Base-by-base conservation (phyloP, 768 basidiomycete species). In the Gloeostereum incarnatum region DNA sequence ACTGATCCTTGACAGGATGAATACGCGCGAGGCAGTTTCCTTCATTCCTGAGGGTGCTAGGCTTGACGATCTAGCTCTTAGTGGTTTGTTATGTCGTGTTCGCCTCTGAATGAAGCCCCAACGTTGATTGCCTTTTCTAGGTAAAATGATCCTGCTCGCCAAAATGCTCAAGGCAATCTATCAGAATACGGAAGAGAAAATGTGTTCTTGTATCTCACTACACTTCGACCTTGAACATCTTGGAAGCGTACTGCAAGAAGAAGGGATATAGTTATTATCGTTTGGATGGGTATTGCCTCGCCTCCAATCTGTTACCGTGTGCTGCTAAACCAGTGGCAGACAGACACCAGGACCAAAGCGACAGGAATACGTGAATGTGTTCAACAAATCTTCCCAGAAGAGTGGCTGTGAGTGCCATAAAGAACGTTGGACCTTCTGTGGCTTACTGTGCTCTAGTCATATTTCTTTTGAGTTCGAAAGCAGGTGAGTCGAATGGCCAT, bases 121-220 rank as follows among this genome's bases (percentile, higher is more conserved):
- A n/a, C n/a, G 32, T 30, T 29, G 19, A 52, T 46, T 29, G n/a
- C 17, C 27, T 40, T 40, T 16, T 43, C 16, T 50, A 93, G 88
- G 86, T 19, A 93, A 93, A 57, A 58, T 93, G 13, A 61, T 66
- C 8, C 78, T 76, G 0, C 57, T 94, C 6, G 69, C 77, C 20
- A 72, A 64, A 33, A 65, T 93, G 22, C 71, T 96, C 13, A 60
- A 63, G 39, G 52, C 58, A 1, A 62, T 94, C 36, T 68, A 69
- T 14, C 42, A 88, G 80, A 62, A 66, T 24, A 91, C 88, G 0
- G 79, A 85, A 27, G 94, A 99, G 61, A 99, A n/a, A 99, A 72
- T 85, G 90, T 49, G 84, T 97, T 23, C 61, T 99, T 29, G 88
- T 94, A 23, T 97, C 92, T n/a, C 93, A 98, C 54, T 99, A 86